A percentile compares a stretch with the other conserved stretches of the same genome.
Conservation (phyloP, 768 basidiomycete genomes). For the Suillus americanus region DNA sequence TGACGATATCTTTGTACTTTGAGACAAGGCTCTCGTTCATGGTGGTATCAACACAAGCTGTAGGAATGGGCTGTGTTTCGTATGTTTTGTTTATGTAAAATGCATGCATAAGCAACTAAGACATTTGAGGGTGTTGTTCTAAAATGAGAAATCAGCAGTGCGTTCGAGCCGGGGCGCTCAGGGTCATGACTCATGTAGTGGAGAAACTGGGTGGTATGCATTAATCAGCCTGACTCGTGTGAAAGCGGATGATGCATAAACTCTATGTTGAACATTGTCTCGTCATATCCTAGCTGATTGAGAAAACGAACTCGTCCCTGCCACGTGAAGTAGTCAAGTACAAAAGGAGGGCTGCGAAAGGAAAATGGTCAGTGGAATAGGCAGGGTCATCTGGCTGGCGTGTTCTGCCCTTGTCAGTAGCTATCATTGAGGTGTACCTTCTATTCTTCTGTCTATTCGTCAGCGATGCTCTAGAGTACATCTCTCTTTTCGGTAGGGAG, state of each 20-base stretch:
- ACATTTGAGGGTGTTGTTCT: neutral
- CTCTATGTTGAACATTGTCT: neutral
- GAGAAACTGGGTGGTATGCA: neutral
- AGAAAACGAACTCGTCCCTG: neutral
- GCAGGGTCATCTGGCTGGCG: neutral
- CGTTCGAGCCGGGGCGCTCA: neutral
- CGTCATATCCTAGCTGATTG: neutral
- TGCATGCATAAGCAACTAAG: neutral
- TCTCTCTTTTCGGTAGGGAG: neutral
- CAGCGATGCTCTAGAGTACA: neutral
- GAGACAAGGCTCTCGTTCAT: conserved; percentile 27
- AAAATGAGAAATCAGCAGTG: neutral
- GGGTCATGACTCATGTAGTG: neutral
- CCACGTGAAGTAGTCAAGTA: neutral
- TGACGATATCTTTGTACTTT: conserved; percentile 33
- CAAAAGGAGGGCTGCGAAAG: neutral
- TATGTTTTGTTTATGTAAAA: neutral
- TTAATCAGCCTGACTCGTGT: neutral
- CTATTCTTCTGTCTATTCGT: neutral
- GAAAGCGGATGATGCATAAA: neutral
- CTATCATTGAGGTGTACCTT: neutral
- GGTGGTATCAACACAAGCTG: neutral
- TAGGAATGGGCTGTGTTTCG: neutral
- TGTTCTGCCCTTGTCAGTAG: neutral
- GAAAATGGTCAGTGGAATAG: neutral